Evolutionary conservation across 2,329 filamentous ascomycete species (phyloP), one percentile per base, ranked within the genome.

Genomic region (Parastagonospora nodorum): DNA sequence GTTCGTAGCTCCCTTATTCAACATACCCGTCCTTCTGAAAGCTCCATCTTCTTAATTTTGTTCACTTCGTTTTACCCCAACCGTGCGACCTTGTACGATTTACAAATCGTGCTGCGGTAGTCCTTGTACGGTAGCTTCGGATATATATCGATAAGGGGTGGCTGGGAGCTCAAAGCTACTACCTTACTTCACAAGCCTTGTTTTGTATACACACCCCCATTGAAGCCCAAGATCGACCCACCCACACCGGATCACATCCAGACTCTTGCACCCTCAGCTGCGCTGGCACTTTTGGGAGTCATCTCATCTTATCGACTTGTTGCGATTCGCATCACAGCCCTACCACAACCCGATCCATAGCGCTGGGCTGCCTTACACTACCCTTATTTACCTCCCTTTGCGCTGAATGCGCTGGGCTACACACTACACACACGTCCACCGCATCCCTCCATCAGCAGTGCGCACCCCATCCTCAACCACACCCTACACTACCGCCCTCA

Each of bases 1-100:
- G 63, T 66, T 66, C 61, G 60, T 61, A 57, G 53, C 54, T 50
- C 54, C 50, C 57, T 51, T 44, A 19, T 48, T 45, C 33, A n/a
- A 28, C 48, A 33, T n/a, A 45, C 31, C 43, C 49, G 43, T 19
- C 42, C 44, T 44, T 44, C 40, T 47, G 41, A 47, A 40, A 44
- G 37, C 48, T 42, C 47, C 49, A 36, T 37, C 43, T 46, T 24
- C 19, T 24, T 24, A 24, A 24, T 24, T 24, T 24, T 24, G 5
- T 24, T 24, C 19, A 24, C 19, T 24, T 24, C 27, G 42, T 29
- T 31, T 33, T 38, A 47, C 51, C 54, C 56, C 57, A 62, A 55
- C 58, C 58, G 60, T 61, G 57, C 60, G 36, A 52, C n/a, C 19
- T 24, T 24, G 19, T 24, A 24, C 19, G 19, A 24, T 24, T 24